Evolutionary conservation across 2,329 filamentous ascomycete species (phyloP), one percentile per base, ranked within the genome.

Genomic region (Tolypocladium album): DNA sequence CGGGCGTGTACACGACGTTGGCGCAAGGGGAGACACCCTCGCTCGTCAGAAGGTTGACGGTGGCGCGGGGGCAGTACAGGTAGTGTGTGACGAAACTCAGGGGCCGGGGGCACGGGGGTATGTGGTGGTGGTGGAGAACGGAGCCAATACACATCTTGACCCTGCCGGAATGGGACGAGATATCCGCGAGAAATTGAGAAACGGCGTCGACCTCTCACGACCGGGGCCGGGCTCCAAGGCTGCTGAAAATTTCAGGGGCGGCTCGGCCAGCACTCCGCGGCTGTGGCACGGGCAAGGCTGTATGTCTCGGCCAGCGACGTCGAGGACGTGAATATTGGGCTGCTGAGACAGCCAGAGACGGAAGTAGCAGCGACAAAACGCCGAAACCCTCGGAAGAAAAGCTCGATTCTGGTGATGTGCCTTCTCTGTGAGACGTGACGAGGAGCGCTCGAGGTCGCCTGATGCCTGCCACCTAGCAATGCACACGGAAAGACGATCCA

Each of bases 51-150:
- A 68, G 61, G 53, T 75, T 70, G 50, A 67, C 62, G 13, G 66
- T 67, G 27, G 77, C 72, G 40, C 70, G 67, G 3, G 66, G 58
- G 63, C 79, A 82, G 67, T 76, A 81, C 34, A 68, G 68, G 68
- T 80, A 81, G 64, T 77, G 73, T 43, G 75, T 66, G 13, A 69
- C 68, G 61, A 75, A 76, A 59, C 76, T 73, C 58, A 79, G 68
- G 36, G 72, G 70, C 9, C 73, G 73, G 20, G 64, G 64, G 64
- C 78, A 81, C 7, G 78, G 76, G 31, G 72, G 67, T 38, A 76
- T 64, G 64, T 81, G 80, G 66, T 83, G 80, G 67, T 80, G 76
- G 65, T 82, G 79, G 50, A 80, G 71, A 65, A 78, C 78, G 63
- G 78, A 77, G 69, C 76, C 78, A 61, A 72, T 75, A 64, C 80